Percentiles rank a stretch among this genome's conserved stretches.
phyloP scores from a whole-genome alignment of 345 rosid genomes.

The Lepidium didymum region DNA sequence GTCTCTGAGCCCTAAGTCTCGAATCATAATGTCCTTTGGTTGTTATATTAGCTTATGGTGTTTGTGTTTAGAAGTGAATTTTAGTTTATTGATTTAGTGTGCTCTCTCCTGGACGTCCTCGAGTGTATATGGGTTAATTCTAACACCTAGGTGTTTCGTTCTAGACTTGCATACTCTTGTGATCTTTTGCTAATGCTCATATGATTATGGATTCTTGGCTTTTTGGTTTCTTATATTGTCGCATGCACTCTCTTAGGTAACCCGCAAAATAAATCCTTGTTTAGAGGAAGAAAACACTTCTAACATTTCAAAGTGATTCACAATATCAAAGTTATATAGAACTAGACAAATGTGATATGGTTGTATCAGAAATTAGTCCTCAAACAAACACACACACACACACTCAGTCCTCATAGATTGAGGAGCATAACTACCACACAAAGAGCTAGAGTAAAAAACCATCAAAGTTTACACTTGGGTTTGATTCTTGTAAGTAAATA shows the following conservation, averaged over 20 bases:
- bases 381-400: constrained; percentile 12
- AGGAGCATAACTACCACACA: constrained; percentile 17
- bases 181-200: not conserved
- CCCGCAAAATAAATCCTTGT: not conserved
- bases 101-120: constrained; percentile 7
- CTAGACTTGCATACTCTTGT: not conserved
- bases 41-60: not conserved
- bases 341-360: not conserved
- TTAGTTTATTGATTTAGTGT: not conserved
- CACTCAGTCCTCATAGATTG: not conserved
- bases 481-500: constrained; percentile 8
- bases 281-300: not conserved
- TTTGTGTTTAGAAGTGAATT: not conserved
- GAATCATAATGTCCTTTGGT: not conserved
- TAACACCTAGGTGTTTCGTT: constrained; percentile 4
- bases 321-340: not conserved
- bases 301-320: not conserved
- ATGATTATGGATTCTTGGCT: not conserved
- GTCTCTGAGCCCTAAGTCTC: not conserved
- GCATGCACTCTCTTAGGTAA: not conserved
- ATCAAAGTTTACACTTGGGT: constrained; percentile 1
- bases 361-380: constrained; percentile 5
- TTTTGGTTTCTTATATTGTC: not conserved
- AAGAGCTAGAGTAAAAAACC: constrained; percentile 3
- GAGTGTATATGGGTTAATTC: constrained; percentile 15